These are phyloP conservation scores for Starmerella etchellsii DNA, from an alignment of 805 yeast genomes.

Conservation along the genomic window DNA sequence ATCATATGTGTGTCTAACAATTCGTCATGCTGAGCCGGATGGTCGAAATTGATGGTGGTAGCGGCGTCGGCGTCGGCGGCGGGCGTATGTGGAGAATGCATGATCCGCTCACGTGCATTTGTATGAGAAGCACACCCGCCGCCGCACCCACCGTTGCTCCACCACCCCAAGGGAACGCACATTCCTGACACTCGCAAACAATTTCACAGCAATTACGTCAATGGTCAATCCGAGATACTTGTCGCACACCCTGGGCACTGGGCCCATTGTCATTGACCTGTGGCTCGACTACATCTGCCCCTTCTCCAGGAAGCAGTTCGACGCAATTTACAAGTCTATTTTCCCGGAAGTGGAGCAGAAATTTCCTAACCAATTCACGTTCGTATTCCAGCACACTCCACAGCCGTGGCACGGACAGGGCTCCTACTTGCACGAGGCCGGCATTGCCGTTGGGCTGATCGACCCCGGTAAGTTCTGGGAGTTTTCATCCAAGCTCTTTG, in stretches of 20 bases:
- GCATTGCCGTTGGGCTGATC: constrained; percentile 50
- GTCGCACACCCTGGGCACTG: constrained; percentile 19
- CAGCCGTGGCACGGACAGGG: constrained; percentile 89
- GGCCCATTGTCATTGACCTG: constrained; percentile 19
- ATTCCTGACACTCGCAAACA: no score
- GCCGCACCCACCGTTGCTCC: no score
- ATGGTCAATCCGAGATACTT: constrained; percentile 20
- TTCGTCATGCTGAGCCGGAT: no score
- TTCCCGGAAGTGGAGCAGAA: constrained; percentile 39
- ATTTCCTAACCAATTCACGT: constrained; percentile 40
- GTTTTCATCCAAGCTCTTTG: constrained; percentile 44
- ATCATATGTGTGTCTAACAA: no score
- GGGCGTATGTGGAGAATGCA: no score
- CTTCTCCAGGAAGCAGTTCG: constrained; percentile 52
- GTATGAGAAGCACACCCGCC: no score
- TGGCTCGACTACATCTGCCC: constrained; percentile 42
- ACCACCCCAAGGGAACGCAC: no score
- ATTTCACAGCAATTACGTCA: no score
- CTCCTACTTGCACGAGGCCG: constrained; percentile 53
- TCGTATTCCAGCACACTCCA: constrained; percentile 58
- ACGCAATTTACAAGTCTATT: constrained; percentile 37
- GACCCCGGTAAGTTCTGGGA: constrained; percentile 45
- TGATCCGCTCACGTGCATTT: no score
- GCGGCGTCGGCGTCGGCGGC: no score
- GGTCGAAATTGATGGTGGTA: no score